Evolutionary conservation across 2,329 filamentous ascomycete genomes (phyloP), one percentile per base, ranked within the genome.

Genomic region (Hawksworthiomyces lignivorus): DNA sequence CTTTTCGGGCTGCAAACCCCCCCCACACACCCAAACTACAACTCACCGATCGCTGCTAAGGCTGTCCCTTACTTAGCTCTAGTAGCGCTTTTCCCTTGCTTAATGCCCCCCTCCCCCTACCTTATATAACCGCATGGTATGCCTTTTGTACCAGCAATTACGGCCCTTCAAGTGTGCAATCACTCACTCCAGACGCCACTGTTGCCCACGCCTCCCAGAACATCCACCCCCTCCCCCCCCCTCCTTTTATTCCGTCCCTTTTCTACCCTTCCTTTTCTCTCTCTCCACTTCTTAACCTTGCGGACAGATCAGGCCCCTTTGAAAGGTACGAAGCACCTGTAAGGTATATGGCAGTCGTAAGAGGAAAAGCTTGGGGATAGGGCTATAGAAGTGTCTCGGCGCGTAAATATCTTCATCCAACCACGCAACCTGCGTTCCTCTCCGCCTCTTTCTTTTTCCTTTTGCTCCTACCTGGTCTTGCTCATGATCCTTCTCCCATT

Each of bases 201-300:
- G 22, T 40, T 18, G 17, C 34, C 12, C 19, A 32, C 32, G 33
- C 31, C 26, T 35, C 26, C 39, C 24, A 19, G 10, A 33, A 20
- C 34, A 30, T 32, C 27, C 21, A 44, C 32, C 4, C 33, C 39
- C 33, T 29, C 36, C 19, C 18, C 34, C 33, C 21, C 34, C 35
- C 9, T 32, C 24, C 24, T 7, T 20, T 14, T 18, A 26, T 31
- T 17, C 39, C 26, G 20, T 26, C 32, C 34, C 15, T 29, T 19
- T 19, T 27, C 31, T 38, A n/a, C 27, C 30, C 30, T 33, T 35
- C 27, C 18, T 41, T 45, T 14, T 24, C 17, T 11, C 39, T 36
- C 39, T 37, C 46, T 39, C 45, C 42, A 42, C 44, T 39, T 44
- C 26, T 41, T 44, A 45, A 43, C 39, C 47, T 43, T 41, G 43